phyloP scores from a whole-genome alignment of 352 stramenopile species.

The Peronospora farinosa region DNA sequence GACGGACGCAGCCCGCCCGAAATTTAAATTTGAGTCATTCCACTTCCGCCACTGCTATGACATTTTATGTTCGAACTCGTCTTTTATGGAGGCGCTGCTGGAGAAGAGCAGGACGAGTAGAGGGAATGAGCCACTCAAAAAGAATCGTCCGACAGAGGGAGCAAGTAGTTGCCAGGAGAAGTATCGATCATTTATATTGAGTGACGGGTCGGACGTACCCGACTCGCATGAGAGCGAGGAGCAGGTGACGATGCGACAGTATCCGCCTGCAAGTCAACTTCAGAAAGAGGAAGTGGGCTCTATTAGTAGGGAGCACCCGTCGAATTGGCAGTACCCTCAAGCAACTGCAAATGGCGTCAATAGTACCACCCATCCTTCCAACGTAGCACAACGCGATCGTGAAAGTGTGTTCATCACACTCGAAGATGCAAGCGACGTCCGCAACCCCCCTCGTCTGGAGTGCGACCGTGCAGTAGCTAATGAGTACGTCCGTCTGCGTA shows the following conservation, averaged over 20 bases:
- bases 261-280: conserved; percentile 1
- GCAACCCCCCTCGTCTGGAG: conserved; percentile 10
- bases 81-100: conserved; percentile 20
- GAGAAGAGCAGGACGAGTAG: conserved; percentile 1
- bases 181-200: conserved; percentile 21
- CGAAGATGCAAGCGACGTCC: conserved; percentile 12
- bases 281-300: conserved; percentile 8
- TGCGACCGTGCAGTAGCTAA: conserved; percentile 25
- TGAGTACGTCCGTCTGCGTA: conserved; percentile 23
- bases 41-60: conserved; percentile 34
- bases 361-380: neutral
- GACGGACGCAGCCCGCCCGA: conserved; percentile 12
- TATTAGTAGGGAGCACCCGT: conserved; percentile 6
- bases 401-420: conserved; percentile 17
- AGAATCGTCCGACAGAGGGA: conserved; percentile 13
- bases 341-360: conserved; percentile 6
- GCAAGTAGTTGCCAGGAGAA: conserved; percentile 5
- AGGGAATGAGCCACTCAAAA: conserved; percentile 5
- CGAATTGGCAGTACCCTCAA: conserved; percentile 5
- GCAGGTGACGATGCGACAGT: conserved; percentile 2
- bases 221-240: conserved; percentile 19
- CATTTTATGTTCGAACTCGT: conserved; percentile 12
- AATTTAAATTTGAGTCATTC: conserved; percentile 32
- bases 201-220: conserved; percentile 17
- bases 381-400: neutral